Percentiles rank a stretch among this genome's conserved stretches.
These are phyloP conservation scores for Boletus rubroflammeus DNA, from an alignment of 768 basidiomycete genomes.

Conservation along the genomic window DNA sequence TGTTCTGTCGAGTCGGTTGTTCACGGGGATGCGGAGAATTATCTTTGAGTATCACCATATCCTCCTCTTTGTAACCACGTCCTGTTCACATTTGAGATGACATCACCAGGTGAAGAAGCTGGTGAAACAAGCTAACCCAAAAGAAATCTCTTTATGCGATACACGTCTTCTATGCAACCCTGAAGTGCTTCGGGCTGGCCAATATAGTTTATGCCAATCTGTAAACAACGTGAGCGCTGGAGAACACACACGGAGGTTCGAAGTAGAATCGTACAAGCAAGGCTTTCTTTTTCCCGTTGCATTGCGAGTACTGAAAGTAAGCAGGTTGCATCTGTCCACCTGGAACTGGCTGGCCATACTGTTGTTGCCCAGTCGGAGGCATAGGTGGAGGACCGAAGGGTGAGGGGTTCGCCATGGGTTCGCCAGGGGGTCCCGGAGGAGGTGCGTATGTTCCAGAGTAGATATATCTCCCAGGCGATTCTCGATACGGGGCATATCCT, in stretches of 20 bases:
- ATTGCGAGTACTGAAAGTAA: constrained; percentile 86
- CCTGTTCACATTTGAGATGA: constrained; percentile 2
- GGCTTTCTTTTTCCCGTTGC: constrained; percentile 84
- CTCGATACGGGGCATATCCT: constrained; percentile 22
- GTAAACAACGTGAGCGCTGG: neutral
- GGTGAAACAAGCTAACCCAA: constrained; percentile 43
- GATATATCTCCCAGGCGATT: constrained; percentile 9
- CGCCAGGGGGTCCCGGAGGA: constrained; percentile 17
- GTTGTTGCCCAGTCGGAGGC: constrained; percentile 56
- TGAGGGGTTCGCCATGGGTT: neutral
- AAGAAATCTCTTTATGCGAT: constrained; percentile 77
- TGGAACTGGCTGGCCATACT: constrained; percentile 55
- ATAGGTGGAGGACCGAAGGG: constrained; percentile 24
- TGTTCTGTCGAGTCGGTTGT: constrained; percentile 77
- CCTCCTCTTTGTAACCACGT: constrained; percentile 63
- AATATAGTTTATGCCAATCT: constrained; percentile 90
- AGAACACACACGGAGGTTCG: neutral
- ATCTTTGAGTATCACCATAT: constrained; percentile 87
- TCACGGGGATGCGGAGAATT: constrained; percentile 58
- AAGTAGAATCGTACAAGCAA: constrained; percentile 58
- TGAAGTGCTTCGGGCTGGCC: constrained; percentile 62
- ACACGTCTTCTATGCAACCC: constrained; percentile 92
- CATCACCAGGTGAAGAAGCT: neutral
- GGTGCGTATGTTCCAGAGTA: constrained; percentile 11
- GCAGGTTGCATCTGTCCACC: constrained; percentile 49